Percentiles rank a stretch among this genome's conserved stretches.
Evolutionary conservation across 208 protist species (phyloP).

Genomic region (Porcisia hertigi): DNA sequence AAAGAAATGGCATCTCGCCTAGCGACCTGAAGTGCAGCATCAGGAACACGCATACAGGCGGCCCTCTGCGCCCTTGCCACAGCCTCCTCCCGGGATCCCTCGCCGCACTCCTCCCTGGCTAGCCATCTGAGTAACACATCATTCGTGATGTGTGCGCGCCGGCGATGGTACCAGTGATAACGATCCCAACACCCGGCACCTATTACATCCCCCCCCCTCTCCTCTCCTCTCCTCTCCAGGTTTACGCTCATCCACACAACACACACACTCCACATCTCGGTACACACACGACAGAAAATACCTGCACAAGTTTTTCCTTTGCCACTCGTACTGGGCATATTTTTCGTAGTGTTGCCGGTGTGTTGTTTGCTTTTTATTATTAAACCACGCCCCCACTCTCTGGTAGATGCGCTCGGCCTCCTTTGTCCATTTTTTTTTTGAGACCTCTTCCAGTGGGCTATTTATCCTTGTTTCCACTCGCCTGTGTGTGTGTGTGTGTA

Average conservation of each 20-base stretch:
- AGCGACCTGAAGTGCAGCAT: slow-evolving; percentile 1
- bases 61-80: neutral
- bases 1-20: slow-evolving; percentile 15
- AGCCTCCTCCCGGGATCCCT: neutral
- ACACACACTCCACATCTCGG: neutral
- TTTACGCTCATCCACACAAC: too few species aligned
- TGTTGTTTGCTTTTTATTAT: too few species aligned
- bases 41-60: neutral
- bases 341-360: too few species aligned
- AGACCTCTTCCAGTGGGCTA: too few species aligned
- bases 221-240: neutral
- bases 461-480: too few species aligned
- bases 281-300: neutral
- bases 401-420: too few species aligned
- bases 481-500: too few species aligned
- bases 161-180: neutral
- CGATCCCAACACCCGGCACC: neutral
- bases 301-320: neutral
- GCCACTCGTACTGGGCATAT: too few species aligned
- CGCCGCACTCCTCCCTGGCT: neutral
- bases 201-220: neutral
- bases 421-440: too few species aligned
- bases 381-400: too few species aligned
- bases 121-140: neutral
- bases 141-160: neutral